Conservation (phyloP, 345 rosid genomes). For the Corchorus olitorius region DNA sequence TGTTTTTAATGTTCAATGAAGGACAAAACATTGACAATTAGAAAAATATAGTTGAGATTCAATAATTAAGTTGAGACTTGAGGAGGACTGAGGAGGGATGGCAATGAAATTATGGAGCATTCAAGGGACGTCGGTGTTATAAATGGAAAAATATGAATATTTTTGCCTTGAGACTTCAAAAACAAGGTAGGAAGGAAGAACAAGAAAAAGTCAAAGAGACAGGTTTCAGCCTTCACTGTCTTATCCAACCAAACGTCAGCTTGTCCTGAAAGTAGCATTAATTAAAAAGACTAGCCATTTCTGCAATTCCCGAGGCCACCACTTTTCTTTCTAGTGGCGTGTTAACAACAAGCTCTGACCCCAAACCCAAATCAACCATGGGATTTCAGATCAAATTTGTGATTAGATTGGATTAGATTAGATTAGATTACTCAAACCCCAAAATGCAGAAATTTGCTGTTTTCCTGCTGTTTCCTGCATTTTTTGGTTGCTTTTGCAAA, state of each 20-base stretch:
- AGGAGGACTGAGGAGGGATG: not conserved
- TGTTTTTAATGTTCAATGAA: not conserved
- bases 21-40: not conserved
- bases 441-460: no score
- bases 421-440: not conserved
- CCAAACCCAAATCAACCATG: not conserved
- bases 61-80: not conserved
- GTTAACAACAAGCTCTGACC: constrained; percentile 12
- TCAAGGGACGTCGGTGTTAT: constrained; percentile 11
- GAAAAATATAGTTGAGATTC: no score
- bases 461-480: not conserved
- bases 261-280: constrained; percentile 21
- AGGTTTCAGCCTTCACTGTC: constrained; percentile 13
- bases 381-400: not conserved
- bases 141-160: not conserved
- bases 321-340: constrained; percentile 23
- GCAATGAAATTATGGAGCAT: not conserved
- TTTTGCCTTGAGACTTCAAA: not conserved
- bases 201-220: constrained; percentile 25
- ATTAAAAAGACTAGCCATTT: not conserved
- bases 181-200: not conserved
- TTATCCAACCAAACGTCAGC: constrained; percentile 35
- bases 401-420: not conserved
- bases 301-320: constrained; percentile 36
- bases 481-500: not conserved